phyloP scores from a whole-genome alignment of 768 basidiomycete genomes.

The Termitomyces titanicus region DNA sequence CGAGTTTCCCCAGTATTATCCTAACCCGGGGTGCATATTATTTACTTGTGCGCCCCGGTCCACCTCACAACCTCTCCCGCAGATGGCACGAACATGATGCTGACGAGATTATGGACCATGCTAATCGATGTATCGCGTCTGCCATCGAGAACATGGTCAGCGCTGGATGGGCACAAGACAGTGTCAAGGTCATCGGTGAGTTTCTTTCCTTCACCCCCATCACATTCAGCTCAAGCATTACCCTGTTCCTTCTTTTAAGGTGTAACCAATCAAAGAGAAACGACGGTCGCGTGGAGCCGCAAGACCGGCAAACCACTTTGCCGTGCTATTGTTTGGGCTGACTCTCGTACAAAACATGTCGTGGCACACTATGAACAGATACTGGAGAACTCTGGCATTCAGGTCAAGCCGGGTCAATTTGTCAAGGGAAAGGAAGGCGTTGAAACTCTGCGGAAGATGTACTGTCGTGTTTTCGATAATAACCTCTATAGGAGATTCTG shows the following conservation, averaged over 20 bases:
- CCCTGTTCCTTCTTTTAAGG: conserved; percentile 36
- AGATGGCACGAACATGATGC: conserved; percentile 98
- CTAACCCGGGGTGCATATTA: conserved; percentile 67
- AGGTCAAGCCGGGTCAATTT: conserved; percentile 60
- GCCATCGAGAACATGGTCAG: conserved; percentile 69
- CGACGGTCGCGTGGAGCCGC: conserved; percentile 90
- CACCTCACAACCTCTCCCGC: conserved; percentile 3
- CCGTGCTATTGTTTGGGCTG: conserved; percentile 93
- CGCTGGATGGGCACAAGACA: conserved; percentile 72
- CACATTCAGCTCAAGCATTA: conserved; percentile 8
- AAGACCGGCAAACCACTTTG: conserved; percentile 86
- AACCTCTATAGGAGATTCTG: background rate
- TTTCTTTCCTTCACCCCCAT: conserved; percentile 10
- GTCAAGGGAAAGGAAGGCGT: conserved; percentile 70
- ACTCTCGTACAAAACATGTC: conserved; percentile 83
- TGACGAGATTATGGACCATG: conserved; percentile 71
- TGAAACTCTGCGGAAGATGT: conserved; percentile 66
- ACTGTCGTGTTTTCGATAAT: conserved; percentile 26
- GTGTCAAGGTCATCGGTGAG: conserved; percentile 90
- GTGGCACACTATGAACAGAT: conserved; percentile 79
- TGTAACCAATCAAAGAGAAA: conserved; percentile 97
- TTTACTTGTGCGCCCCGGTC: background rate
- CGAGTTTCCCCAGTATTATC: conserved; percentile 94
- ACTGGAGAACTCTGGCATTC: conserved; percentile 69
- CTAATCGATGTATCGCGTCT: conserved; percentile 70